Evolutionary conservation across 2,329 filamentous ascomycete genomes (phyloP).

Genomic region (Trichoderma arundinaceum): DNA sequence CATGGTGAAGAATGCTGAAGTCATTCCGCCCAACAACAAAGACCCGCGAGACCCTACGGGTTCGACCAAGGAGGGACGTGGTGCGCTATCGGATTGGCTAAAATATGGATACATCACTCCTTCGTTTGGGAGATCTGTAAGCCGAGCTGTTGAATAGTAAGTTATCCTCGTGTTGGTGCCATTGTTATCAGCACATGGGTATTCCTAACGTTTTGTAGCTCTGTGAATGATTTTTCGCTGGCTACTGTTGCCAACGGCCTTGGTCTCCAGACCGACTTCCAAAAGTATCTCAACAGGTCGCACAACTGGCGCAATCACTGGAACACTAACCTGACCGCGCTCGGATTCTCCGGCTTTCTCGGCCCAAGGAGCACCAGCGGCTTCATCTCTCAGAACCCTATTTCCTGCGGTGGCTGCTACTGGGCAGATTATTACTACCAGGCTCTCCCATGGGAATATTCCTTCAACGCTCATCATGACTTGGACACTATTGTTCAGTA

Average conservation of each 20-base stretch:
- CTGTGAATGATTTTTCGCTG: conserved; percentile 71
- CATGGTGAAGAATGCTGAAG: conserved; percentile 71
- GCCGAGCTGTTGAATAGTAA: conserved; percentile 68
- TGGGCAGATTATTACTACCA: conserved; percentile 67
- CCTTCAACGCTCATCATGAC: conserved; percentile 72
- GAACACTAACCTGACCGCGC: conserved; percentile 62
- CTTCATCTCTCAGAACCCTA: conserved; percentile 59
- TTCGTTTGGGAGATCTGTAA: conserved; percentile 64
- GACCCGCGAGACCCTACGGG: conserved; percentile 63
- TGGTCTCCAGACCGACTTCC: conserved; percentile 55
- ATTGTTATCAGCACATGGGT: neutral
- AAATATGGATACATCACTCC: conserved; percentile 69
- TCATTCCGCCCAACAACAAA: conserved; percentile 63
- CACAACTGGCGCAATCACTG: conserved; percentile 75
- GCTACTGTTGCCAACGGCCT: conserved; percentile 68
- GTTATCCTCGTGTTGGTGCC: conserved; percentile 5
- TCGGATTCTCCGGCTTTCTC: conserved; percentile 69
- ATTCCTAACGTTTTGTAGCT: conserved; percentile 39
- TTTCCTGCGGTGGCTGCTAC: conserved; percentile 68
- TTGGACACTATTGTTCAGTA: conserved; percentile 59
- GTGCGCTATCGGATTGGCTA: conserved; percentile 73
- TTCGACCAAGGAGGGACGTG: conserved; percentile 70
- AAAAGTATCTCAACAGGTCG: conserved; percentile 66
- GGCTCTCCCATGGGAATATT: conserved; percentile 68
- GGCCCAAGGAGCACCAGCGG: conserved; percentile 62